Base-by-base conservation (phyloP, 805 yeast species). In the Schwanniomyces polymorphus region DNA sequence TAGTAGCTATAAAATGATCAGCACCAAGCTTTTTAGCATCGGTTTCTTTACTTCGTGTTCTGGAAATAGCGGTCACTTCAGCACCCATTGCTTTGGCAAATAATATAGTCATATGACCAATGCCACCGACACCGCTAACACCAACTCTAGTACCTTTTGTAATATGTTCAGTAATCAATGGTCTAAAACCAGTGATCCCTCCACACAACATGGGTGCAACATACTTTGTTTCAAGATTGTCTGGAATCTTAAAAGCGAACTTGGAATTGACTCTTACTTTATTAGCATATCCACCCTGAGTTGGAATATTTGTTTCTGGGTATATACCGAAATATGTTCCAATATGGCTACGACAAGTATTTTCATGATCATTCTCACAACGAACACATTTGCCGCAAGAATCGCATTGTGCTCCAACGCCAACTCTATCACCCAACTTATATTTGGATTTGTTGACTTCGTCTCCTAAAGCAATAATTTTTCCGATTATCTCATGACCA, bases 121-220 rank as follows among this genome's bases (percentile, higher is more conserved):
- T n/a, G n/a, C n/a, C n/a, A n/a, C n/a, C n/a, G n/a, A n/a, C n/a
- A n/a, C n/a, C n/a, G n/a, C n/a, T n/a, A n/a, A n/a, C n/a, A 34
- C 85, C 88, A 43, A 84, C 84, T 41, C 66, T 74, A 41, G 70
- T 70, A 21, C 75, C 72, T 5, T 55, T 42, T 55, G 62, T 11
- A 53, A 75, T 56, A 18, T 48, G 50, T 46, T 76, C 80, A 63
- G 79, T 70, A 29, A 64, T 67, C 53, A 79, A 61, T 16, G 85
- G 85, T 26, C 80, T 75, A 55, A 65, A 80, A n/a, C 74, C 78
- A 8, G 84, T 80, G 48, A 79, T 65, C 41, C 84, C 85, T 47
- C 80, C 85, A 64, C n/a, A n/a, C n/a, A n/a, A n/a, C n/a, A n/a
- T n/a, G n/a, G n/a, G n/a, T n/a, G n/a, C n/a, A n/a, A n/a, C 85